Conservation (phyloP, 805 yeast species). For the Spathaspora sp. region DNA sequence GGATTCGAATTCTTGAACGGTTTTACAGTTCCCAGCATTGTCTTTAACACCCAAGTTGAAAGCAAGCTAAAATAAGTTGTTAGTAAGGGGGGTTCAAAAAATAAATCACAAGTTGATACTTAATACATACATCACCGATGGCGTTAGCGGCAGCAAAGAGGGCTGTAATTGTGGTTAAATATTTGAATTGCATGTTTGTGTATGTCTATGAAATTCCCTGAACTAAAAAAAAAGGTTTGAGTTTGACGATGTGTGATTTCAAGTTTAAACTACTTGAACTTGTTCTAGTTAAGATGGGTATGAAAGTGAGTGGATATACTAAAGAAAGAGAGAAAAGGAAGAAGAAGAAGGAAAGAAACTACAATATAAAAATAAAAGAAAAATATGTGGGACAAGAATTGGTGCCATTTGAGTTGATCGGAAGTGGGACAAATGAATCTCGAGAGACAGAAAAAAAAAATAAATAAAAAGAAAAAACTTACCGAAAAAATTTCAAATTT, state of each 20-base stretch:
- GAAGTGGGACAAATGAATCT: background rate
- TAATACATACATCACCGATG: conserved; percentile 48
- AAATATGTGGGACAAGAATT: background rate
- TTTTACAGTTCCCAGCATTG: conserved; percentile 72
- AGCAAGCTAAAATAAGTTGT: conserved; percentile 46
- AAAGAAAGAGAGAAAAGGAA: background rate
- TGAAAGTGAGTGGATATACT: background rate
- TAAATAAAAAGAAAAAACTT: background rate
- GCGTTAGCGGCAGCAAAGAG: conserved; percentile 51
- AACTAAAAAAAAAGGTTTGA: no score
- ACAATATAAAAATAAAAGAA: background rate
- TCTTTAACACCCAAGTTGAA: conserved; percentile 85
- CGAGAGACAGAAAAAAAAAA: conserved; percentile 3
- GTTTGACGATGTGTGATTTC: background rate
- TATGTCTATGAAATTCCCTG: background rate
- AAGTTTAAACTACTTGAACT: background rate
- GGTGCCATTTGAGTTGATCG: background rate
- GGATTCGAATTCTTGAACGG: conserved; percentile 60
- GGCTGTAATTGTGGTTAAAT: conserved; percentile 45
- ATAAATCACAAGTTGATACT: background rate
- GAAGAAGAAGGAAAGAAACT: background rate
- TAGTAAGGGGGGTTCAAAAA: conserved; percentile 5
- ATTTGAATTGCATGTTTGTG: conserved; percentile 33
- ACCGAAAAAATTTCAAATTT: background rate
- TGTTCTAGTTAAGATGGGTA: background rate